Percentiles rank a stretch among this genome's conserved stretches.
phyloP scores from a whole-genome alignment of 306 rosid genomes.

The Corylus avellana region DNA sequence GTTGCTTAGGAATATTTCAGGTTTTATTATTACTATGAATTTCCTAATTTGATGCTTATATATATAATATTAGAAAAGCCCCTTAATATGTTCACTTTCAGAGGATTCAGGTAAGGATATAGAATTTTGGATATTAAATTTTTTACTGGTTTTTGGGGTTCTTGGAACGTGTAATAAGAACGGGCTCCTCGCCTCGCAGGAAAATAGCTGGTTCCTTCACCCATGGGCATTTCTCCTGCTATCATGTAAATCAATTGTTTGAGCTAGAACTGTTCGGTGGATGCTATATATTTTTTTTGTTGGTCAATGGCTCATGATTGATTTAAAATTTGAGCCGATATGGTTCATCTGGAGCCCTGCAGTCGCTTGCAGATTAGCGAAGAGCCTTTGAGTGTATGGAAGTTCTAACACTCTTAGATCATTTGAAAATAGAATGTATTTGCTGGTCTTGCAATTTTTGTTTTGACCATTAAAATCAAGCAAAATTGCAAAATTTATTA shows the following conservation, averaged over 20 bases:
- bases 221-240: too few species aligned
- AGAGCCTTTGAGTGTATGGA: neutral
- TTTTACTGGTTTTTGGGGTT: neutral
- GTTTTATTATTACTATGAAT: conserved; percentile 18
- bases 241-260: neutral
- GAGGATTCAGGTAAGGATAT: neutral
- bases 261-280: neutral
- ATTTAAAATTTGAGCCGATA: neutral
- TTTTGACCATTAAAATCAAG: neutral
- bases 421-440: neutral
- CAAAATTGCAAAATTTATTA: neutral
- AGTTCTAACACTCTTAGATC: neutral
- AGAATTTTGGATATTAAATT: neutral
- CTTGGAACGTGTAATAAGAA: neutral
- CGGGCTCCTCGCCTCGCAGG: too few species aligned
- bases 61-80: too few species aligned
- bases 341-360: neutral
- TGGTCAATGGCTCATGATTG: neutral
- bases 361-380: neutral
- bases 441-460: neutral
- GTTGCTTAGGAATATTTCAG: conserved; percentile 55
- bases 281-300: neutral
- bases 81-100: neutral
- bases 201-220: too few species aligned
- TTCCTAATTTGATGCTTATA: neutral